Evolutionary conservation across 2,329 filamentous ascomycete genomes (phyloP).

Genomic region (Xylaria multiplex): DNA sequence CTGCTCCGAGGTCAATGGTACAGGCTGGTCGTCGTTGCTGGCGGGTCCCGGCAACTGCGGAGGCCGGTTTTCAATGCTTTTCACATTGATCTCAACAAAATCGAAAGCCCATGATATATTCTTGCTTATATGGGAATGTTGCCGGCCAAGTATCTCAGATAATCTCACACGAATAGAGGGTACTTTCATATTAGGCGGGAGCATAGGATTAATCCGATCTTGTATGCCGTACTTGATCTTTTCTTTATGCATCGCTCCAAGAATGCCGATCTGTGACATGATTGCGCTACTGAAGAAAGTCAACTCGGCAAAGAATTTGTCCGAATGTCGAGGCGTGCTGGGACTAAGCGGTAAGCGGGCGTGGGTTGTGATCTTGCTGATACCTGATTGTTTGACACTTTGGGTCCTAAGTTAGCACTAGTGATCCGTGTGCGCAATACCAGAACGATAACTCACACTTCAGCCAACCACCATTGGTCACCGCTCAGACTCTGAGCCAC

Average conservation of each 20-base stretch:
- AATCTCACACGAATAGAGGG: constrained; percentile 62
- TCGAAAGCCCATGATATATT: constrained; percentile 66
- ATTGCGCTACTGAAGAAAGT: constrained; percentile 61
- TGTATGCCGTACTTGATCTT: constrained; percentile 54
- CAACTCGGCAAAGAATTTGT: constrained; percentile 63
- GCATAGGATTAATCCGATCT: constrained; percentile 51
- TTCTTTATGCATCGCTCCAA: constrained; percentile 58
- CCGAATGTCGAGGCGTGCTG: constrained; percentile 57
- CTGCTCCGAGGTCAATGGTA: constrained; percentile 36
- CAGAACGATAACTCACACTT: constrained; percentile 60
- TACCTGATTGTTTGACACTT: constrained; percentile 38
- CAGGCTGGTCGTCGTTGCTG: constrained; percentile 13
- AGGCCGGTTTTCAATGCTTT: constrained; percentile 52
- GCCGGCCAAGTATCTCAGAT: constrained; percentile 53
- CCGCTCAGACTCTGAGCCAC: constrained; percentile 76
- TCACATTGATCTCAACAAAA: constrained; percentile 67
- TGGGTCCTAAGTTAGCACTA: constrained; percentile 28
- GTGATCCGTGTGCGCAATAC: constrained; percentile 7
- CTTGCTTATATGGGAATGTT: constrained; percentile 37
- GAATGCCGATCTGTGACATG: constrained; percentile 61
- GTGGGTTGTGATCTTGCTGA: constrained; percentile 46
- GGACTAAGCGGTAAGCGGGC: constrained; percentile 57
- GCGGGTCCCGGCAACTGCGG: constrained; percentile 24
- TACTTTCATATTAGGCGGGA: constrained; percentile 57
- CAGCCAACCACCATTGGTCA: constrained; percentile 82